These are phyloP conservation scores for Termitomyces eurrhizus DNA, from an alignment of 768 basidiomycete species.

Conservation along the genomic window DNA sequence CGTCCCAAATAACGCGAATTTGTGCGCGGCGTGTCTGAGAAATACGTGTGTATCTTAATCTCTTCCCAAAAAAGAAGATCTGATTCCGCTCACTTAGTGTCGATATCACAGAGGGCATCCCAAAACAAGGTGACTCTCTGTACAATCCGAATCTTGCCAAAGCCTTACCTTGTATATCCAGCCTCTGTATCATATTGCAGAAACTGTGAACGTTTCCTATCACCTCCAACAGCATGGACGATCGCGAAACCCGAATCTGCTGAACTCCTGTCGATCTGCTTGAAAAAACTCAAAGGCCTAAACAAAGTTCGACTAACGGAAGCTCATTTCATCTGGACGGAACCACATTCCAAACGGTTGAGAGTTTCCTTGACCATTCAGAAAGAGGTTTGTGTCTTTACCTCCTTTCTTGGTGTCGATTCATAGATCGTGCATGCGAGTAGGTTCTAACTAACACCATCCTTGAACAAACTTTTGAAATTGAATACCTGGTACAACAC, in stretches of 20 bases:
- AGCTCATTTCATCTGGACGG: conserved; percentile 99
- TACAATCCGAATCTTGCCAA: not conserved
- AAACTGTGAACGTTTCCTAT: conserved; percentile 94
- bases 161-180: conserved; percentile 20
- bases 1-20: conserved; percentile 88
- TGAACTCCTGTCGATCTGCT: conserved; percentile 89
- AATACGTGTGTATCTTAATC: conserved; percentile 59
- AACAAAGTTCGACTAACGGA: conserved; percentile 96
- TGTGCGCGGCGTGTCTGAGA: conserved; percentile 84
- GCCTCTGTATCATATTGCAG: conserved; percentile 91
- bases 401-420: not conserved
- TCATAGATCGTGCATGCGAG: not conserved
- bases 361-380: conserved; percentile 95
- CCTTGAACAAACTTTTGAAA: conserved; percentile 95
- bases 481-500: conserved; percentile 92
- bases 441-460: conserved; percentile 94
- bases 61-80: not conserved
- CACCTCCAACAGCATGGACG: conserved; percentile 86
- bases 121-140: conserved; percentile 72
- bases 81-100: conserved; percentile 44
- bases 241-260: conserved; percentile 86
- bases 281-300: conserved; percentile 92
- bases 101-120: conserved; percentile 98
- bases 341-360: conserved; percentile 93
- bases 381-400: conserved; percentile 71